A percentile compares a stretch with the other conserved stretches of the same genome.
Conservation (phyloP, 805 yeast genomes). For the Candida rishiriensis region DNA sequence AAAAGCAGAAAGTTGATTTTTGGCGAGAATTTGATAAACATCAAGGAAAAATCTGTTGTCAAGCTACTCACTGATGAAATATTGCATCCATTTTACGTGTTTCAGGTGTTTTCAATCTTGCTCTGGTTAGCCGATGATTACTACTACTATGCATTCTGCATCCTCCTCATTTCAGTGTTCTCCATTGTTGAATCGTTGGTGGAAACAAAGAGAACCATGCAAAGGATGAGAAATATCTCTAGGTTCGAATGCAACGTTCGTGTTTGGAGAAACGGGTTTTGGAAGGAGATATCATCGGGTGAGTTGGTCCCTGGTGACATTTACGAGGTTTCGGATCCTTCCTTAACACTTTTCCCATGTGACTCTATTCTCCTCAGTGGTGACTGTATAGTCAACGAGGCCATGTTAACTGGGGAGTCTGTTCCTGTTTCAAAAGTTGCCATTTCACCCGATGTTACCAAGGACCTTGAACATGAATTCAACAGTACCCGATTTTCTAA, state of each 20-base stretch:
- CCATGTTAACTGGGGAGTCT: constrained; percentile 97
- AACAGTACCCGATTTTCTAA: constrained; percentile 53
- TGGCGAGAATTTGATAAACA: constrained; percentile 70
- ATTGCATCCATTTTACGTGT: constrained; percentile 90
- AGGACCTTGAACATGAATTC: constrained; percentile 53
- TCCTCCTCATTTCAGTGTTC: constrained; percentile 76
- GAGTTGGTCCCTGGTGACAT: constrained; percentile 96
- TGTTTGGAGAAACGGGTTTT: constrained; percentile 88
- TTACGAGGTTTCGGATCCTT: constrained; percentile 86
- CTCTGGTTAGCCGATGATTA: constrained; percentile 92
- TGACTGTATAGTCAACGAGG: constrained; percentile 94
- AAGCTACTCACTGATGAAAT: constrained; percentile 80
- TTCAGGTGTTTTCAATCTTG: constrained; percentile 87
- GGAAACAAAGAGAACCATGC: constrained; percentile 79
- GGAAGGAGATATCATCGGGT: constrained; percentile 74
- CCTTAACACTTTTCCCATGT: constrained; percentile 71
- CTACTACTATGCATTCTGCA: constrained; percentile 90
- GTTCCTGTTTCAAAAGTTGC: constrained; percentile 88
- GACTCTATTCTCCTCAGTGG: constrained; percentile 86
- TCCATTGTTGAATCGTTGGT: constrained; percentile 75
- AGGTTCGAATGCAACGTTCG: constrained; percentile 74
- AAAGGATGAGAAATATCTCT: constrained; percentile 69
- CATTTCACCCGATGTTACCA: constrained; percentile 58
- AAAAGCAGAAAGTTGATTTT: constrained; percentile 71
- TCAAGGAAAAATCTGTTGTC: constrained; percentile 63